Evolutionary conservation across 345 rosid genomes (phyloP).

Genomic region (Salix udensis): DNA sequence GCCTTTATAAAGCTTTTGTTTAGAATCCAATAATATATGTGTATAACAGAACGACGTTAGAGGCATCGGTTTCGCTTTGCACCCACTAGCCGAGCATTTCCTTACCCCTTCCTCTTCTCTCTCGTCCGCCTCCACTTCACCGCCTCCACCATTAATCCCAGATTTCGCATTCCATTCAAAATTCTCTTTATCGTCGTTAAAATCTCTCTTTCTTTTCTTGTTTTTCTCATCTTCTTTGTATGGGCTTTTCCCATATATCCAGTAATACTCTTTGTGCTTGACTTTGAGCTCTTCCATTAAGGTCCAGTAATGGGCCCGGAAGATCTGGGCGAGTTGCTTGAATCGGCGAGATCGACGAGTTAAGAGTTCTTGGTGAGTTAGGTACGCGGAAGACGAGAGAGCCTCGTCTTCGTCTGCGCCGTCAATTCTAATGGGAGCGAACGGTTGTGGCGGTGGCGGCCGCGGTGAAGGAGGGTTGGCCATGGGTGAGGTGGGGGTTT

Average conservation of each 20-base stretch:
- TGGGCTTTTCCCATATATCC: constrained; percentile 60
- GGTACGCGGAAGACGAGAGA: constrained; percentile 15
- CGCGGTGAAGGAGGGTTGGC: constrained; percentile 4
- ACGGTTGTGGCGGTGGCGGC: not conserved
- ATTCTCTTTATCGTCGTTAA: not conserved
- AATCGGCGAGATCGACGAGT: constrained; percentile 31
- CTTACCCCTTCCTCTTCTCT: constrained; percentile 12
- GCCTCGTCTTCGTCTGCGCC: not conserved
- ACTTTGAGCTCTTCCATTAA: constrained; percentile 60
- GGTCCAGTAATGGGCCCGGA: constrained; percentile 53
- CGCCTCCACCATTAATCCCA: not conserved
- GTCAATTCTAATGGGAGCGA: not conserved
- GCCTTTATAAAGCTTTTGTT: constrained; percentile 38
- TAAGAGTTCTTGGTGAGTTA: constrained; percentile 35
- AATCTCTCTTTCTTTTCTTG: constrained; percentile 9
- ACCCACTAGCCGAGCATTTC: constrained; percentile 24
- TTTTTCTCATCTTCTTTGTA: constrained; percentile 34
- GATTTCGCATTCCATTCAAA: not conserved
- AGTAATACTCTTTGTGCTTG: constrained; percentile 52
- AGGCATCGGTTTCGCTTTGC: constrained; percentile 42
- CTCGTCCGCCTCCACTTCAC: constrained; percentile 2
- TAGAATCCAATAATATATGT: constrained; percentile 40
- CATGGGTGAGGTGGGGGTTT: not conserved
- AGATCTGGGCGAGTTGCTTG: constrained; percentile 31
- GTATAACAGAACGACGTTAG: constrained; percentile 36